Evolutionary conservation across 441 rosid species (phyloP).

Genomic region (Bocquillonia castaneifolia): DNA sequence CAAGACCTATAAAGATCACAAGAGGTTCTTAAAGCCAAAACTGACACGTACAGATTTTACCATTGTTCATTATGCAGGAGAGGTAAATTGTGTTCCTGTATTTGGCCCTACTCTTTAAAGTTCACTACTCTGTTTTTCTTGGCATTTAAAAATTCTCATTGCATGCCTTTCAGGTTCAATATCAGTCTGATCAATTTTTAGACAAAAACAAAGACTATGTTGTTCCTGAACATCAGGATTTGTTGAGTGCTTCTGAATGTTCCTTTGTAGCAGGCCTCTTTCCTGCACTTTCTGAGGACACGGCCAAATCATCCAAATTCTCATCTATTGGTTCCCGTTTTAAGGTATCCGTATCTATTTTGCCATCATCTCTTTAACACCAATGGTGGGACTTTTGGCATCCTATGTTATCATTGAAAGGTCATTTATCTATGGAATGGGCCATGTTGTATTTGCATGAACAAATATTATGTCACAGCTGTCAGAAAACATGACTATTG

Average conservation of each 20-base stretch:
- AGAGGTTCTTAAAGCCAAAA: conserved; percentile 72
- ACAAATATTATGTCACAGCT: not conserved
- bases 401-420: conserved; percentile 1
- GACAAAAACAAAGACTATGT: conserved; percentile 93
- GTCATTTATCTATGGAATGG: conserved; percentile 1
- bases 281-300: conserved; percentile 54
- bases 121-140: conserved; percentile 16
- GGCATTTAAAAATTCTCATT: conserved; percentile 21
- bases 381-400: conserved; percentile 14
- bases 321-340: conserved; percentile 84
- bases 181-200: conserved; percentile 75
- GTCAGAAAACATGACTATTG: conserved; percentile 19
- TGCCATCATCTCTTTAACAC: conserved; percentile 7
- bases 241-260: conserved; percentile 83
- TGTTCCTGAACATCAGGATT: conserved; percentile 85
- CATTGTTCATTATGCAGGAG: conserved; percentile 91
- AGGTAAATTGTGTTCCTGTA: conserved; percentile 42
- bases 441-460: conserved; percentile 17
- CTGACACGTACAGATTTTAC: conserved; percentile 83
- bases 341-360: conserved; percentile 60
- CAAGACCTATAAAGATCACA: conserved; percentile 52
- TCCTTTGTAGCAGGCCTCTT: conserved; percentile 71
- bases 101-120: conserved; percentile 11
- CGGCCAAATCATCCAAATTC: conserved; percentile 73
- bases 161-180: conserved; percentile 63